A percentile compares a stretch with the other conserved stretches of the same genome.
phyloP scores from a whole-genome alignment of 2,329 filamentous ascomycete species.

The Neopestalotiopsis clavispora region DNA sequence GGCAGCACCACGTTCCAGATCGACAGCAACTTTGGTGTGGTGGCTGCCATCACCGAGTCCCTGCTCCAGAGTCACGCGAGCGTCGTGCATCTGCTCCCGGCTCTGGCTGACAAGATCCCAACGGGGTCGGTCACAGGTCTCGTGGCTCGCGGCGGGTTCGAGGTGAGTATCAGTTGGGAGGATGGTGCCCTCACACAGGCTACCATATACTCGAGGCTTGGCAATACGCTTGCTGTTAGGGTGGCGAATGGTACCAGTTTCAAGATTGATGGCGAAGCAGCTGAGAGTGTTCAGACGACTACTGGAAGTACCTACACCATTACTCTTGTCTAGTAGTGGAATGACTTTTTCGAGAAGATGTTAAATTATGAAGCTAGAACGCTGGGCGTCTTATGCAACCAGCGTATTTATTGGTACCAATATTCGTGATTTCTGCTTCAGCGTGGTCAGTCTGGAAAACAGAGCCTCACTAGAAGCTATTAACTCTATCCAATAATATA shows the following conservation, averaged over 20 bases:
- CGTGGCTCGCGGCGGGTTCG: slow-evolving; percentile 21
- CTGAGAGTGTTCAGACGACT: slow-evolving; percentile 12
- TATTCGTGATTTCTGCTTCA: too few relatives aligned
- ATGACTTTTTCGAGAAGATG: neutral
- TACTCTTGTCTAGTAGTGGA: neutral
- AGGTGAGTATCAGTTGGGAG: slow-evolving; percentile 19
- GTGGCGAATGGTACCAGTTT: slow-evolving; percentile 6
- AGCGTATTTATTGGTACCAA: too few relatives aligned
- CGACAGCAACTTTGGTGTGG: slow-evolving; percentile 54
- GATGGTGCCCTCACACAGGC: slow-evolving; percentile 1
- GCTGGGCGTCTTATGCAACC: neutral
- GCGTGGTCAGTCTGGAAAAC: neutral
- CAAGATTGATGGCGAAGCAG: slow-evolving; percentile 6
- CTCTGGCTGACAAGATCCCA: slow-evolving; percentile 16
- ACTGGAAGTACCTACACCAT: slow-evolving; percentile 7
- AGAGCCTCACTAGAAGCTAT: neutral
- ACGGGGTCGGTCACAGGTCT: slow-evolving; percentile 15
- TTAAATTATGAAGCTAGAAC: too few relatives aligned
- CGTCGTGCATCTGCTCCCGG: slow-evolving; percentile 21
- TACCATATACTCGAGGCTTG: slow-evolving; percentile 9
- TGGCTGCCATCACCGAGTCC: slow-evolving; percentile 50
- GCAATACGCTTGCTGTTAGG: neutral
- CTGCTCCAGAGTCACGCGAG: slow-evolving; percentile 41
- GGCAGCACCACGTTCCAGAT: slow-evolving; percentile 50
- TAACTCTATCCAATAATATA: neutral